A percentile compares a stretch with the other conserved stretches of the same genome.
These are phyloP conservation scores for Wickerhamiella shivajii DNA, from an alignment of 805 yeast species.

Conservation along the genomic window DNA sequence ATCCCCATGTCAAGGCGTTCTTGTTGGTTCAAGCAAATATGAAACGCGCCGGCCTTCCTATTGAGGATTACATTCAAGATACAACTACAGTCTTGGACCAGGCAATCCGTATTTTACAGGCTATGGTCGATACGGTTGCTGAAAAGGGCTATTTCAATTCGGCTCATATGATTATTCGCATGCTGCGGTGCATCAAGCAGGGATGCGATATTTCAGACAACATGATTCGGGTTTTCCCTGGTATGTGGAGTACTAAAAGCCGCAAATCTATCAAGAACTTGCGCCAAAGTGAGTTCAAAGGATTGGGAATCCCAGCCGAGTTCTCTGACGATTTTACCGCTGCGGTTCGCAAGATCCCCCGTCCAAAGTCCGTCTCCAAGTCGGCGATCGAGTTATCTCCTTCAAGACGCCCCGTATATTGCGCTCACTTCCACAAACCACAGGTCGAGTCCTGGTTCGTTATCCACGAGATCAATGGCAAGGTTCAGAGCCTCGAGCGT, in stretches of 20 bases:
- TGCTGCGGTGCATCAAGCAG: conserved; percentile 83
- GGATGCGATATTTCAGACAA: conserved; percentile 21
- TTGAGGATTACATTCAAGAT: conserved; percentile 90
- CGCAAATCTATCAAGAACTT: conserved; percentile 18
- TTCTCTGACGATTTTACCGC: conserved; percentile 35
- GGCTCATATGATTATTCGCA: conserved; percentile 43
- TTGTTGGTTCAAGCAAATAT: conserved; percentile 60
- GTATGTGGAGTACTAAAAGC: conserved; percentile 9
- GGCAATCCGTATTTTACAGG: conserved; percentile 84
- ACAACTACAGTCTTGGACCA: conserved; percentile 89
- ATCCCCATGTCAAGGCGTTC: conserved; percentile 71
- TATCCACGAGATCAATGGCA: conserved; percentile 38
- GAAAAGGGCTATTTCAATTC: conserved; percentile 61
- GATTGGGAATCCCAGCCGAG: conserved; percentile 30
- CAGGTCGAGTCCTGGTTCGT: conserved; percentile 93
- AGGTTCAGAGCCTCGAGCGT: conserved; percentile 54
- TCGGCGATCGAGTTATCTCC: conserved; percentile 24
- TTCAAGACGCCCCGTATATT: conserved; percentile 35
- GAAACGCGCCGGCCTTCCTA: conserved; percentile 64
- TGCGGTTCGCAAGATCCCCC: conserved; percentile 47
- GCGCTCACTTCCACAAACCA: conserved; percentile 74
- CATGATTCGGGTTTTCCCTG: conserved; percentile 16
- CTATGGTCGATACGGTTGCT: conserved; percentile 77
- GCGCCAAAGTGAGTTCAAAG: conserved; percentile 25
- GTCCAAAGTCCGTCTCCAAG: conserved; percentile 28